phyloP scores from a whole-genome alignment of 2,329 filamentous ascomycete species.

The Alternaria conjuncta region DNA sequence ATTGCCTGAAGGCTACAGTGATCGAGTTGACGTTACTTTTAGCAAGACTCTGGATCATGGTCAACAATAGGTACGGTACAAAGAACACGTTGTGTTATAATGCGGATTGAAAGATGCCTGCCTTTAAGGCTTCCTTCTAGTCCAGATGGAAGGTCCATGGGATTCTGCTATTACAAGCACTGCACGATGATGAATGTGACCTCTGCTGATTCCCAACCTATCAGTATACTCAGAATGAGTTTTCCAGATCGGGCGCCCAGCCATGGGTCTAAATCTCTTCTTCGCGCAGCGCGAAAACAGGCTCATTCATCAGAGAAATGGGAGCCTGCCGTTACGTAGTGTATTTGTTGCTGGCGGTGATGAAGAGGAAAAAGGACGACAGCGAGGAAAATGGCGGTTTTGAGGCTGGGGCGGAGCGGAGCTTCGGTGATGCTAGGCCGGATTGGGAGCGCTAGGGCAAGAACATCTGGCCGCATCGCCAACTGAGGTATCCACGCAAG shows the following conservation, averaged over 20 bases:
- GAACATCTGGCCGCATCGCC: slow-evolving; percentile 22
- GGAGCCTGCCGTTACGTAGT: slow-evolving; percentile 66
- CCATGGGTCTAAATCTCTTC: slow-evolving; percentile 66
- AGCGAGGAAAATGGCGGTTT: slow-evolving; percentile 43
- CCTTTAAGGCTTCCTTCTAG: not conserved
- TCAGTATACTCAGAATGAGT: slow-evolving; percentile 68
- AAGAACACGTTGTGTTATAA: not conserved
- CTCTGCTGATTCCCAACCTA: slow-evolving; percentile 75
- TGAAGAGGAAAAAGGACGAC: slow-evolving; percentile 54
- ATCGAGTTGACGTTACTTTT: not conserved
- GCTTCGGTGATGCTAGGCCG: slow-evolving; percentile 29
- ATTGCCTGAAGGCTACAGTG: not conserved
- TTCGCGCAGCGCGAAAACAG: slow-evolving; percentile 75
- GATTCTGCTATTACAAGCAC: not conserved
- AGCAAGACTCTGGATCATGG: not conserved
- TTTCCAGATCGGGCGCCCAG: slow-evolving; percentile 75
- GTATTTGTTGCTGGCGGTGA: slow-evolving; percentile 62
- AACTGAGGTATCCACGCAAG: slow-evolving; percentile 14
- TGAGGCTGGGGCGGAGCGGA: slow-evolving; percentile 18
- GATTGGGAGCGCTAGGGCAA: slow-evolving; percentile 17
- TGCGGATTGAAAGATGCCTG: not conserved
- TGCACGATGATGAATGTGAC: slow-evolving; percentile 58
- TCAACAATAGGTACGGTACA: not conserved
- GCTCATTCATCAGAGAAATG: slow-evolving; percentile 55
- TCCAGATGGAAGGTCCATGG: not conserved